Base-by-base conservation (phyloP, 192 early-diverging fungal genomes). In the Entomortierella parvispora region DNA sequence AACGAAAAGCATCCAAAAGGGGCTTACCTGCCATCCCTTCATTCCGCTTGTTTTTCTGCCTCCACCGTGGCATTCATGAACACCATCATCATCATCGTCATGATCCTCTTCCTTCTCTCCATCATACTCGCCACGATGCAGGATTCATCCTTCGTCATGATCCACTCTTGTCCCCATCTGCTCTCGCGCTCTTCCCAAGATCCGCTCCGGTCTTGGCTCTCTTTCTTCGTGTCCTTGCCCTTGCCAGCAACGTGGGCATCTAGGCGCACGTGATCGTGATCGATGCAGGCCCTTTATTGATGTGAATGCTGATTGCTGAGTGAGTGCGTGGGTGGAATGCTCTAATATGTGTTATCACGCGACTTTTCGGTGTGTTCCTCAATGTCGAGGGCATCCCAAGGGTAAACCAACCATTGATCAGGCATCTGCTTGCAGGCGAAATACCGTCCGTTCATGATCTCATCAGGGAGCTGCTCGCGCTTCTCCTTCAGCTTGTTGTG, bases 401-500 rank as follows among this genome's bases (percentile, higher is more conserved):
- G 91, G 69, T 91, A 92, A 29, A 87, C 86, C 54, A 91, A 51
- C 92, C 92, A 93, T 61, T 85, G 82, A 71, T 93, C 92, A 15
- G 89, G 87, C 71, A 90, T 90, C 20, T 91, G 86, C 33, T 84
- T 88, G 52, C 88, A 88, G n/a, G 91, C 87, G 56, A 82, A 93
- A 65, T 93, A 93, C 37, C 81, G 62, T 32, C 63, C 63, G 29
- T 86, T 71, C 62, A 82, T 66, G 80, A 91, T 93, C 25, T 82
- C 81, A 20, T 81, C 79, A 0, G 89, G 88, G 49, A 93, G 60
- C 46, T 86, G 69, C 53, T 83, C 87, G 18, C 81, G 80, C 87
- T 93, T 93, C 33, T 83, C 79, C 79, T 93, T 93, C 22, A 86
- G 71, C 83, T 93, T 93, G 74, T 93, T 93, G 72, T 93, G 91